Base-by-base conservation (phyloP, 2,329 filamentous ascomycete genomes). In the Chaetomium globosum region DNA sequence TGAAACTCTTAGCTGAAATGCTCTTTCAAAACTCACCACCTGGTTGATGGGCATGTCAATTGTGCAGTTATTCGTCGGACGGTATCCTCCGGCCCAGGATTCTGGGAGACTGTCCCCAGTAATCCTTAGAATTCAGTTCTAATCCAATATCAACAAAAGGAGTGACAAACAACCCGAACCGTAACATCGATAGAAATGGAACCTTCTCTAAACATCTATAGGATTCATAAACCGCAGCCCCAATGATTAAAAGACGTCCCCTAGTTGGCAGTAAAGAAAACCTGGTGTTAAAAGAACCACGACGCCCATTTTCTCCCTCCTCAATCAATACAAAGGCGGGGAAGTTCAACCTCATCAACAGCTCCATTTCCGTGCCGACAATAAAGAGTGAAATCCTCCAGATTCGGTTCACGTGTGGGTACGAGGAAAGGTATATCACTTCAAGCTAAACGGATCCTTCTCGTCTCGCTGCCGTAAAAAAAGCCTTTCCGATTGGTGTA, bases 381-480 rank as follows among this genome's bases (percentile, higher is more conserved):
- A 43, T 16, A 43, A 43, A 43, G 16, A n/a, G 2, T 19, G 36
- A 13, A 39, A 19, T 36, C 33, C 8, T 36, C 16, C 36, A 43
- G 39, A 43, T 5, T 7, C 16, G 7, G 16, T 6, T 19, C 39
- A 43, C 16, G 39, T 43, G 16, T n/a, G 19, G 16, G 13, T n/a
- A 43, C 39, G n/a, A 6, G 39, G 3, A 43, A 16, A n/a, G 39
- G 6, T n/a, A 16, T 7, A 43, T 43, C 39, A 43, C 39, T n/a
- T 68, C 61, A 70, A 28, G 48, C 61, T 13, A 72, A 59, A 21
- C 57, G 55, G 10, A 72, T 43, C 5, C 16, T 67, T 39, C 48
- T 70, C n/a, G 61, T 65, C 39, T 68, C 68, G 8, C 70, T 70
- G 0, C 70, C 71, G 52, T 73, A 71, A 57, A 73, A 73, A 54